Conservation (phyloP, 2,329 filamentous ascomycete genomes). For the Aspergillus ustus region DNA sequence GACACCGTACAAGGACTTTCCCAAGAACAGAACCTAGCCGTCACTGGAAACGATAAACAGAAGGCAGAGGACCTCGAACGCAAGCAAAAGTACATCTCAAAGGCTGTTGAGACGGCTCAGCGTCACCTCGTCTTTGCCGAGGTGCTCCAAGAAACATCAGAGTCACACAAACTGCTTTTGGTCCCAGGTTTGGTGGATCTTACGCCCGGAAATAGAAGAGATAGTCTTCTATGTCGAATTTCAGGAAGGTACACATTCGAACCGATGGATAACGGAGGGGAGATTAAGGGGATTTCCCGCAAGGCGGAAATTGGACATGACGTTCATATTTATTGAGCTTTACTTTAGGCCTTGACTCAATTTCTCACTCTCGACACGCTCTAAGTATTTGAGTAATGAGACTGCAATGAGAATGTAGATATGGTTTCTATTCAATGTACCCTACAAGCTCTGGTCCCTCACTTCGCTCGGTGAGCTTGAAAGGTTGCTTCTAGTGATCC, state of each 20-base stretch:
- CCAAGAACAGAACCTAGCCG: conserved; percentile 44
- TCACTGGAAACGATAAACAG: conserved; percentile 42
- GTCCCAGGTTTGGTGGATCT: conserved; percentile 33
- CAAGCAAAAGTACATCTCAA: conserved; percentile 70
- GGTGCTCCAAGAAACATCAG: conserved; percentile 68
- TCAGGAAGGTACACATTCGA: conserved; percentile 24
- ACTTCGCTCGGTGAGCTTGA: too few species aligned
- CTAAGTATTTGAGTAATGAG: neutral
- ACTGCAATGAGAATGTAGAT: neutral
- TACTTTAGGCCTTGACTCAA: neutral
- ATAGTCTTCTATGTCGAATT: conserved; percentile 31
- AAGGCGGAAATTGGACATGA: conserved; percentile 48
- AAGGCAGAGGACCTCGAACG: conserved; percentile 50
- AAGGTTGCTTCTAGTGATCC: too few species aligned
- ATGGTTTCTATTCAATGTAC: too few species aligned
- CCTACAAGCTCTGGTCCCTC: too few species aligned
- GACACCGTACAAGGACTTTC: conserved; percentile 61
- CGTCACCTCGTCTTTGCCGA: conserved; percentile 80
- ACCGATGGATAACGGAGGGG: conserved; percentile 33
- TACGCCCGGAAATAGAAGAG: conserved; percentile 31
- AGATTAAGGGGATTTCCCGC: conserved; percentile 68
- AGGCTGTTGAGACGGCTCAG: conserved; percentile 75
- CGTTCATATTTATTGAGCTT: conserved; percentile 39
- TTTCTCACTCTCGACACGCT: neutral
- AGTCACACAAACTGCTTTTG: conserved; percentile 57